Conservation (phyloP, 108 stramenopile species). For the Cyclotella distinguenda region DNA sequence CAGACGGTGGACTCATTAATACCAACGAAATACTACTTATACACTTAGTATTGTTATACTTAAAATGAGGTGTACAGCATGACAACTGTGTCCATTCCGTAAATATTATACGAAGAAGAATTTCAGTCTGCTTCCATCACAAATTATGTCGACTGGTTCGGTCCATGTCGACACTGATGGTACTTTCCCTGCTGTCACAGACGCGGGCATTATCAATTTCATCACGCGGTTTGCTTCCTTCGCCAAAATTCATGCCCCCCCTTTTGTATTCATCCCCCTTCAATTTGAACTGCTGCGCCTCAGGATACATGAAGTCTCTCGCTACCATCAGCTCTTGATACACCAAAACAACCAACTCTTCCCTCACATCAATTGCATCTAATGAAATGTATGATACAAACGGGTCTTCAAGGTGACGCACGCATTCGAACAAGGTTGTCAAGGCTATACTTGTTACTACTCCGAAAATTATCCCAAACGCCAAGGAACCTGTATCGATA, state of each 20-base stretch:
- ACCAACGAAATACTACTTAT: no score
- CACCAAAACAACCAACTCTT: constrained; percentile 42
- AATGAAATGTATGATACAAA: constrained; percentile 50
- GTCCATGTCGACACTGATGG: constrained; percentile 7
- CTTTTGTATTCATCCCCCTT: constrained; percentile 12
- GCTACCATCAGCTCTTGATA: constrained; percentile 51
- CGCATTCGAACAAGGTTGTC: constrained; percentile 44
- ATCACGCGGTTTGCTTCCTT: neutral
- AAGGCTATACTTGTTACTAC: constrained; percentile 56
- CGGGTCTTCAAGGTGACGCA: constrained; percentile 43
- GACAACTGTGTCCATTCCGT: no score
- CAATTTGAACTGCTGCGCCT: constrained; percentile 34
- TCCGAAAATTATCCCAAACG: constrained; percentile 59
- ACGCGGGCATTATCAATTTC: neutral
- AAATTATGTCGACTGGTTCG: constrained; percentile 12
- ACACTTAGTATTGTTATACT: no score
- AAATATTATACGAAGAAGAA: no score
- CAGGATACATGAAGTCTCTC: constrained; percentile 33
- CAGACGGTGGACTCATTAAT: no score
- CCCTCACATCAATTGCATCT: constrained; percentile 67
- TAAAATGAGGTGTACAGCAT: no score
- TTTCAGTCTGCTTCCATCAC: no score
- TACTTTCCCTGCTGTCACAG: neutral
- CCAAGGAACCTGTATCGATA: constrained; percentile 55
- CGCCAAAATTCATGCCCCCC: neutral